Conservation (phyloP, 345 rosid genomes). For the Psidium guajava region DNA sequence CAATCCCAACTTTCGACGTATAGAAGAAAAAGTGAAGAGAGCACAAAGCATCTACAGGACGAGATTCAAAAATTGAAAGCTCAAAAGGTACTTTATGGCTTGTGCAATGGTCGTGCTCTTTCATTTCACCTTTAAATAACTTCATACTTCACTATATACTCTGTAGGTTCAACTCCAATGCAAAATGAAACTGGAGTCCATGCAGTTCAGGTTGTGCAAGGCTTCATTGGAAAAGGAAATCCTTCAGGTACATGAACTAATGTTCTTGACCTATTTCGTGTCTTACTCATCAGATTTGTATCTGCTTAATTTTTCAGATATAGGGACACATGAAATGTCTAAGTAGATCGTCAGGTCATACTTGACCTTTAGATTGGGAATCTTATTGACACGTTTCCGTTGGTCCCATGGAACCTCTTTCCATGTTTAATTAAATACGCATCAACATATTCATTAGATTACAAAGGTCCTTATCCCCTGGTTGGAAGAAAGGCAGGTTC, state of each 20-base stretch:
- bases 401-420: not conserved
- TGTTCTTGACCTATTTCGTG: not conserved
- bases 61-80: slow-evolving; percentile 72
- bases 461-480: not conserved
- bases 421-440: not conserved
- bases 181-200: slow-evolving; percentile 74
- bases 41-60: slow-evolving; percentile 27
- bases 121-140: slow-evolving; percentile 63
- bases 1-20: slow-evolving; percentile 44
- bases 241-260: slow-evolving; percentile 53
- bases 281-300: not conserved
- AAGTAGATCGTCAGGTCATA: not conserved
- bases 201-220: slow-evolving; percentile 63
- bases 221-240: slow-evolving; percentile 68
- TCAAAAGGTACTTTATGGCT: slow-evolving; percentile 47
- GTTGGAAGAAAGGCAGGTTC: not conserved
- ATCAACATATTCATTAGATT: not conserved
- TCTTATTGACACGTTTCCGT: not conserved
- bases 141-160: not conserved
- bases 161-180: slow-evolving; percentile 85
- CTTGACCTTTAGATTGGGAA: not conserved
- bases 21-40: slow-evolving; percentile 45
- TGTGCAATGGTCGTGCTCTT: not conserved
- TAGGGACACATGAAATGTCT: not conserved
- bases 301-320: not conserved